Evolutionary conservation across 768 basidiomycete species (phyloP).

Genomic region (Dictyophora rubrovolvata): DNA sequence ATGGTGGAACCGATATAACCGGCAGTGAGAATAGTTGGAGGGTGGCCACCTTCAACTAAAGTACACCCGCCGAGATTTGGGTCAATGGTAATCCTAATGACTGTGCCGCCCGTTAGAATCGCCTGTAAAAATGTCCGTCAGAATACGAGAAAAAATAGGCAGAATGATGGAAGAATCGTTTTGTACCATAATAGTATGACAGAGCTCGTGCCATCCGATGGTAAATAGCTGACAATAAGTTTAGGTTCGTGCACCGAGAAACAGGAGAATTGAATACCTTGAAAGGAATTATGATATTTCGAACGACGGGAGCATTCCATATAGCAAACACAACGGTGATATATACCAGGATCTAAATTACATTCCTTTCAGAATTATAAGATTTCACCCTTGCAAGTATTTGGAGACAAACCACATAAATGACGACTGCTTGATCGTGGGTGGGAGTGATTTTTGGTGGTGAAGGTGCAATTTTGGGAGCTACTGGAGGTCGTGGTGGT

Average conservation of each 20-base stretch:
- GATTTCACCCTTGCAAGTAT: slow-evolving; percentile 6
- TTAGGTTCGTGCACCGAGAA: neutral
- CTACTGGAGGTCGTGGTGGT: slow-evolving; percentile 26
- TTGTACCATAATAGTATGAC: slow-evolving; percentile 67
- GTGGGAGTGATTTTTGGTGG: slow-evolving; percentile 45
- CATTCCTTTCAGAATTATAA: neutral
- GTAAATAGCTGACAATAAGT: slow-evolving; percentile 43
- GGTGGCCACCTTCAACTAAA: slow-evolving; percentile 61
- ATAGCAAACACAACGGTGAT: slow-evolving; percentile 79
- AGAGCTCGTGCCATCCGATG: slow-evolving; percentile 84
- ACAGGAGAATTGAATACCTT: slow-evolving; percentile 28
- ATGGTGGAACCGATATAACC: slow-evolving; percentile 80
- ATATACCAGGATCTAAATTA: slow-evolving; percentile 64
- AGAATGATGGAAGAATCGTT: slow-evolving; percentile 5
- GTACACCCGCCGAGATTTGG: slow-evolving; percentile 71
- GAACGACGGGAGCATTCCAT: slow-evolving; percentile 77
- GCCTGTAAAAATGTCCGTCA: slow-evolving; percentile 36
- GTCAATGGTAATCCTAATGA: slow-evolving; percentile 75
- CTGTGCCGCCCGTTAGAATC: slow-evolving; percentile 67
- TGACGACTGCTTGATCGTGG: slow-evolving; percentile 67
- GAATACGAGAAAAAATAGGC: neutral
- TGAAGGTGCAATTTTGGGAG: slow-evolving; percentile 20
- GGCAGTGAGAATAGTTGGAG: slow-evolving; percentile 59
- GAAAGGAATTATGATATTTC: slow-evolving; percentile 71
- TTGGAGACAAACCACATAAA: slow-evolving; percentile 55